These are phyloP conservation scores for Aureobasidium melanogenum DNA, from an alignment of 2,329 filamentous ascomycete species.

Conservation along the genomic window DNA sequence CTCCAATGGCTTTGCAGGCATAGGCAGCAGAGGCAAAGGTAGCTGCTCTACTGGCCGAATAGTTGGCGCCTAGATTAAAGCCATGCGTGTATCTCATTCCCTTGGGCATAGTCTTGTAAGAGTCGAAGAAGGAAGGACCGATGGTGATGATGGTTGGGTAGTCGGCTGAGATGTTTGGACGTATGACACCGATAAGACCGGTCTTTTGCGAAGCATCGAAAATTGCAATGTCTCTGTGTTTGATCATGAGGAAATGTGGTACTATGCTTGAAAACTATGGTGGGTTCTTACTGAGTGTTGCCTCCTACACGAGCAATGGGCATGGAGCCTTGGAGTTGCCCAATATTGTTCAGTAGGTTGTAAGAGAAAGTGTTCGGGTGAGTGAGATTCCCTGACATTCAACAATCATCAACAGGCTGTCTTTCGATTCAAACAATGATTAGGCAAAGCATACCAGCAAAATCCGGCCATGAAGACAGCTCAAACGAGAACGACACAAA, in stretches of 20 bases:
- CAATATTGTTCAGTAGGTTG: slow-evolving; percentile 50
- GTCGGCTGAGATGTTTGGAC: slow-evolving; percentile 43
- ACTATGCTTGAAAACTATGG: too few relatives aligned
- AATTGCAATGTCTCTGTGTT: slow-evolving; percentile 46
- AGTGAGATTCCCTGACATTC: slow-evolving; percentile 39
- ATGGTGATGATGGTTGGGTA: slow-evolving; percentile 54
- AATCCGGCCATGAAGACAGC: slow-evolving; percentile 45
- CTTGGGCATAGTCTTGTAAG: slow-evolving; percentile 47
- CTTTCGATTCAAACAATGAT: too few relatives aligned
- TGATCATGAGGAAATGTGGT: not conserved
- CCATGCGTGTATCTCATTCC: slow-evolving; percentile 51
- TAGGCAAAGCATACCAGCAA: slow-evolving; percentile 29
- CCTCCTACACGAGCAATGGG: slow-evolving; percentile 56
- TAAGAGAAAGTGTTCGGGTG: slow-evolving; percentile 52
- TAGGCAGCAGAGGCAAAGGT: slow-evolving; percentile 47
- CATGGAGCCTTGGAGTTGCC: slow-evolving; percentile 44
- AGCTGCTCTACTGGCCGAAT: slow-evolving; percentile 41
- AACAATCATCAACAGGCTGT: not conserved
- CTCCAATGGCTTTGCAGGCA: slow-evolving; percentile 47
- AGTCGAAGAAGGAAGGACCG: slow-evolving; percentile 55
- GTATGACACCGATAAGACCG: slow-evolving; percentile 45
- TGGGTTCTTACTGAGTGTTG: slow-evolving; percentile 47
- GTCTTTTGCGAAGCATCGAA: slow-evolving; percentile 46
- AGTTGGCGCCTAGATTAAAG: slow-evolving; percentile 51
- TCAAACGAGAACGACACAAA: slow-evolving; percentile 48